Percentiles rank a stretch among this genome's conserved stretches.
Evolutionary conservation across 169 alveolate genomes (phyloP).

Genomic region (Plasmodium cynomolgi): DNA sequence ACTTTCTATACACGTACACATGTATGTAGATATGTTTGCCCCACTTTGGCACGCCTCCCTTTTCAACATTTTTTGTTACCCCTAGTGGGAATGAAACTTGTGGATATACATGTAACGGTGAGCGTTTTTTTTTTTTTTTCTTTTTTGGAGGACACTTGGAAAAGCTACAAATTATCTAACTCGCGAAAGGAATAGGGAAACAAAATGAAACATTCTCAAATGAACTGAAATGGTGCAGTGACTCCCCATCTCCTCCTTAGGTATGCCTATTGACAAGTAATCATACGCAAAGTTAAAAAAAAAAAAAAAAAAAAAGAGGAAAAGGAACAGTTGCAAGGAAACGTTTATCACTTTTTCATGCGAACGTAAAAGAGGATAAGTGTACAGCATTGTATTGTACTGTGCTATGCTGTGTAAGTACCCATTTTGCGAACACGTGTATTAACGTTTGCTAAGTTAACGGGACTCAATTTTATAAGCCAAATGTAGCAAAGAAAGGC

Average conservation of each 20-base stretch:
- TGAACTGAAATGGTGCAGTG: not conserved
- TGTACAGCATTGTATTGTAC: not conserved
- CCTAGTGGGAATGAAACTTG: not conserved
- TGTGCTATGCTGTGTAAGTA: not conserved
- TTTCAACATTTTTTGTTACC: not conserved
- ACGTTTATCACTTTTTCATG: not conserved
- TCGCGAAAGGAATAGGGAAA: not conserved
- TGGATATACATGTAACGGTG: not conserved
- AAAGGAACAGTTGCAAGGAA: not conserved
- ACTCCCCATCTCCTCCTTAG: not conserved
- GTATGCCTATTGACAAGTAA: not conserved
- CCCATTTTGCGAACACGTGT: not conserved
- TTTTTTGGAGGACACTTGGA: not conserved
- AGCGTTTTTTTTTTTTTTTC: not conserved
- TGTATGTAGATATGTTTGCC: not conserved
- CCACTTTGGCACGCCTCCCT: not conserved
- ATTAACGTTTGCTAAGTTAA: not conserved
- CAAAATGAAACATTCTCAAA: not conserved
- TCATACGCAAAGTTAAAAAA: not conserved
- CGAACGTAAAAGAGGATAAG: not conserved
- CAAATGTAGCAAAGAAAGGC: not conserved
- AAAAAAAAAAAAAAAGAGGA: not conserved
- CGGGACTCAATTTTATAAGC: not conserved
- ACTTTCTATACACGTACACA: not conserved
- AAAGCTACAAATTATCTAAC: not conserved